Evolutionary conservation across 179 eudicot species (phyloP).

Genomic region (Heliamphora pulchella): DNA sequence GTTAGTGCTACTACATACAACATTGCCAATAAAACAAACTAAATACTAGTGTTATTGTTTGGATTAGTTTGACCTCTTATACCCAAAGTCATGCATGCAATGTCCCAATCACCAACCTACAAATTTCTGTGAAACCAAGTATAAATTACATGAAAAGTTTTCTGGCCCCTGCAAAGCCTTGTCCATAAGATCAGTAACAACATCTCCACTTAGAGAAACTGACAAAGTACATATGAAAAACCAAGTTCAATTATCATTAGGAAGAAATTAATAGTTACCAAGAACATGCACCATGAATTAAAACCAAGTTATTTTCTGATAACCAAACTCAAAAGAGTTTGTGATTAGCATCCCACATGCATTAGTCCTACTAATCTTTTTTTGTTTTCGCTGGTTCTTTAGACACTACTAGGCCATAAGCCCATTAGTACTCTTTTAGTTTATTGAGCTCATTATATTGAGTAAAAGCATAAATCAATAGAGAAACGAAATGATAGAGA

Average conservation of each 20-base stretch:
- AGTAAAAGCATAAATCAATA: too few relatives aligned
- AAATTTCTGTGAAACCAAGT: neutral
- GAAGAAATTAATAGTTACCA: neutral
- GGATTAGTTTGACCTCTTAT: too few relatives aligned
- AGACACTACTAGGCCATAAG: too few relatives aligned
- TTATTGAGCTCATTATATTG: too few relatives aligned
- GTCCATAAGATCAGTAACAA: neutral
- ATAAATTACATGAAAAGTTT: neutral
- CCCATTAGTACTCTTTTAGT: too few relatives aligned
- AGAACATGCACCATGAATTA: neutral
- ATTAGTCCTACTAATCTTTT: neutral
- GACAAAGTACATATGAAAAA: neutral
- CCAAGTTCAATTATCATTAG: neutral
- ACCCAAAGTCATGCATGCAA: neutral
- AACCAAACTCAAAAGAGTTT: constrained; percentile 5
- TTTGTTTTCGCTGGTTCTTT: neutral
- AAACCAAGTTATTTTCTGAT: neutral
- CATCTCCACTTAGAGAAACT: neutral
- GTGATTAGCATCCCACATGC: neutral
- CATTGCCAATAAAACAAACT: neutral
- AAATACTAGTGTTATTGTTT: neutral
- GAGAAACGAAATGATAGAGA: too few relatives aligned
- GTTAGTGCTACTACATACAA: neutral
- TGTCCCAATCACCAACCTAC: neutral
- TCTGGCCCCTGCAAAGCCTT: neutral